Base-by-base conservation (phyloP, 495 filamentous ascomycete species). In the Talaromyces trachyspermus region DNA sequence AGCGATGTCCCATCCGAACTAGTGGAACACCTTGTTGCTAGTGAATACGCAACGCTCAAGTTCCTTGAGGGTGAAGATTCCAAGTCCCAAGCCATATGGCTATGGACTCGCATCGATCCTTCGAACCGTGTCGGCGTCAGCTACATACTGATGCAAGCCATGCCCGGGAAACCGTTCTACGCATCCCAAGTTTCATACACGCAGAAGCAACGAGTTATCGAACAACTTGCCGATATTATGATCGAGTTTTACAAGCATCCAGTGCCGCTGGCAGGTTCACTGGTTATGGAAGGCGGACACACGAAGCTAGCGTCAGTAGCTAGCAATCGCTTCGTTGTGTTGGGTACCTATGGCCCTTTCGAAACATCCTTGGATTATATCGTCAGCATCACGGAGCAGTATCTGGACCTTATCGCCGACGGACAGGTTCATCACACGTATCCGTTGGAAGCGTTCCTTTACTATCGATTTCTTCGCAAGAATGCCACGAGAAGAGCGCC, bases 131-230 rank as follows among this genome's bases (percentile, higher is more conserved):
- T 65, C 11, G 67, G 67, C 9, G 43, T 57, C 0, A 49, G 54
- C 40, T 57, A 57, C 68, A 62, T 72, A n/a, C 52, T 72, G 25
- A 61, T 70, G 57, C 58, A 71, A 46, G 62, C 64, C 54, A 39
- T 71, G 32, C 29, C 49, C 9, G 62, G 65, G 0, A 61, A 54
- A 36, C 50, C 62, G 7, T 40, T 61, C 24, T 68, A 59, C 60
- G 33, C 58, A 8, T 0, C 17, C 19, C 39, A 60, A 40, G 52
- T 54, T 18, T 58, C 44, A 20, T 8, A 46, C 5, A 30, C 45
- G 41, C 55, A 64, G 36, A 57, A 54, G 43, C 36, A 52, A 15
- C 60, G 56, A 33, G 49, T 68, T 5, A 54, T 62, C 56, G 44
- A 58, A 43, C 58, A 64, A 43, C 42, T 65, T 15, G 66, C 56